Conservation (phyloP, 1,139 yeast genomes). For the Diutina siamensis region DNA sequence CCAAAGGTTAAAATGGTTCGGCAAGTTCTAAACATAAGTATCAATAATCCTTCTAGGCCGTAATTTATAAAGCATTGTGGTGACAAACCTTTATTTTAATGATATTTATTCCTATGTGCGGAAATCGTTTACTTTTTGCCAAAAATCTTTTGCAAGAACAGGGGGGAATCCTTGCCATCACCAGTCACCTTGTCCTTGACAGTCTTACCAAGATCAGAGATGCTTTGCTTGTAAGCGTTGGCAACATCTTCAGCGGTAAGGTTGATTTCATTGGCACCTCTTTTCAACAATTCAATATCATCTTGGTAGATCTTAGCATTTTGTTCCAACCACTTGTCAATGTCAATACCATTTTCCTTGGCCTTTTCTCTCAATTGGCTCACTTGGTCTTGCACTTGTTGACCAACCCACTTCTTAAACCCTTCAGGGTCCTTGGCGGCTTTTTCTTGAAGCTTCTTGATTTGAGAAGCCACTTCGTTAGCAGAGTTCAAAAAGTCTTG, state of each 20-base stretch:
- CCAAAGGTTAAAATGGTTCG: too few relatives aligned
- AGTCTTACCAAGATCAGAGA: not conserved
- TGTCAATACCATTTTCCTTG: not conserved
- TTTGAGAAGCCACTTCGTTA: not conserved
- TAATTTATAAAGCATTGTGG: too few relatives aligned
- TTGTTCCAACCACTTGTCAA: not conserved
- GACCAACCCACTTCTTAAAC: not conserved
- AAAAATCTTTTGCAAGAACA: not conserved
- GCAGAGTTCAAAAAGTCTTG: not conserved
- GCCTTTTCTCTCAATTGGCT: not conserved
- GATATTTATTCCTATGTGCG: too few relatives aligned
- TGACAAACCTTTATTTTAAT: too few relatives aligned
- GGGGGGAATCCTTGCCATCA: not conserved
- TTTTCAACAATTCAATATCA: not conserved
- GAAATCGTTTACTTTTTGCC: not conserved
- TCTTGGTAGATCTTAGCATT: not conserved
- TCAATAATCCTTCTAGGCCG: too few relatives aligned
- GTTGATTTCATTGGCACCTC: not conserved
- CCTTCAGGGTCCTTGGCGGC: not conserved
- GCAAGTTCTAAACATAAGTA: too few relatives aligned
- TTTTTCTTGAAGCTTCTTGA: not conserved
- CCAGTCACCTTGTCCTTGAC: not conserved
- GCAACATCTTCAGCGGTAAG: not conserved
- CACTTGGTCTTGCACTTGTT: not conserved
- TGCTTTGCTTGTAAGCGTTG: not conserved